These are phyloP conservation scores for Tuber magnatum DNA, from an alignment of 495 filamentous ascomycete species.

Conservation along the genomic window DNA sequence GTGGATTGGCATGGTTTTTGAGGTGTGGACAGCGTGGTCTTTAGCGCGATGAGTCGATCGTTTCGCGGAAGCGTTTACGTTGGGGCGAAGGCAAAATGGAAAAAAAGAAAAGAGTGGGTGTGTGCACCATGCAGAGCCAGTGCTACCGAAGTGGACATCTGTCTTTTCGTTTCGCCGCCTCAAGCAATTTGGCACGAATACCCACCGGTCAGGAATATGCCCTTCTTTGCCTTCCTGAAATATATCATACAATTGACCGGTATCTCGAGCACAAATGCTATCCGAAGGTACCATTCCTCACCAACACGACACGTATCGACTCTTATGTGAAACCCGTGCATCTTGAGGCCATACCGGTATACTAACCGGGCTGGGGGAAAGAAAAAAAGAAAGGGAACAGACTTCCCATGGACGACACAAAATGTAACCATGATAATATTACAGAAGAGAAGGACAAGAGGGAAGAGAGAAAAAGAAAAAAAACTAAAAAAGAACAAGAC, in stretches of 20 bases:
- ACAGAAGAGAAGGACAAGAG: background rate
- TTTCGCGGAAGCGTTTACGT: background rate
- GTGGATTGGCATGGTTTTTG: background rate
- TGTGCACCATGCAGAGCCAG: background rate
- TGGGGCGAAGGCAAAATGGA: background rate
- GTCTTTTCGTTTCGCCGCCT: background rate
- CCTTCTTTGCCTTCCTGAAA: background rate
- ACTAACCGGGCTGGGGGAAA: background rate
- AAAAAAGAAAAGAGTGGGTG: background rate
- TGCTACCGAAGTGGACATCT: background rate
- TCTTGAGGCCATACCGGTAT: background rate
- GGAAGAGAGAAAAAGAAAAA: background rate
- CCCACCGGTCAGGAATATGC: background rate
- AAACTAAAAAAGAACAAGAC: background rate
- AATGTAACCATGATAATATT: background rate
- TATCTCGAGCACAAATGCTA: background rate
- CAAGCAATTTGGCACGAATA: background rate
- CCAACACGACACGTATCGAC: background rate
- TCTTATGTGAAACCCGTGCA: background rate
- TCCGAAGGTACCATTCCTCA: background rate
- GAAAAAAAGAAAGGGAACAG: background rate
- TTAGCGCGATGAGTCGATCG: background rate
- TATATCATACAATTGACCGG: background rate
- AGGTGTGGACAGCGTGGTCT: conserved; percentile 6
- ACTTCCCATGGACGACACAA: background rate